These are phyloP conservation scores for Pseudevernia furfuracea DNA, from an alignment of 495 filamentous ascomycete species.

Conservation along the genomic window DNA sequence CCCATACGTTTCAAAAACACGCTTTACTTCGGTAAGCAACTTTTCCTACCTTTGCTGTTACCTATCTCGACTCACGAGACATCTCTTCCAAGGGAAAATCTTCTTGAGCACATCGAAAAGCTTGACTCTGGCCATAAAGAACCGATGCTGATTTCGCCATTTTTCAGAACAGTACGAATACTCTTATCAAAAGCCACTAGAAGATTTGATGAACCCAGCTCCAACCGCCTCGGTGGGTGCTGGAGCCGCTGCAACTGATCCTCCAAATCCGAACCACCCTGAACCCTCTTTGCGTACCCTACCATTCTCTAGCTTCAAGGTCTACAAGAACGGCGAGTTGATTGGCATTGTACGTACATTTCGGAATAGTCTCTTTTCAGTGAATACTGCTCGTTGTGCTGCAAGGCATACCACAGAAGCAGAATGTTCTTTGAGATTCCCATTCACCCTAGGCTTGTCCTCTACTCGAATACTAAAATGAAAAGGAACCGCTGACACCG, in stretches of 20 bases:
- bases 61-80: background rate
- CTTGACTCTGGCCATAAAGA: background rate
- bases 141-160: background rate
- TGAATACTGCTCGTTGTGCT: background rate
- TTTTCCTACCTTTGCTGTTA: background rate
- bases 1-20: constrained; percentile 89
- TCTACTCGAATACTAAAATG: background rate
- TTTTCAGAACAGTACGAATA: constrained; percentile 76
- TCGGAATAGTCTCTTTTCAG: background rate
- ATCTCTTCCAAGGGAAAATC: background rate
- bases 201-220: constrained; percentile 72
- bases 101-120: background rate
- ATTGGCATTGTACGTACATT: constrained; percentile 53
- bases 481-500: background rate
- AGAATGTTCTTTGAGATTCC: background rate
- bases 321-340: constrained; percentile 84
- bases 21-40: constrained; percentile 56
- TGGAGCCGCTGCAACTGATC: constrained; percentile 33
- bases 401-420: background rate
- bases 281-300: constrained; percentile 69
- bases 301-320: constrained; percentile 73
- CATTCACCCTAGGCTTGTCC: background rate
- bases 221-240: constrained; percentile 39
- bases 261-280: constrained; percentile 63
- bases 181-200: constrained; percentile 77